These are phyloP conservation scores for Sporothrix brasiliensis DNA, from an alignment of 2,329 filamentous ascomycete species.

Conservation along the genomic window DNA sequence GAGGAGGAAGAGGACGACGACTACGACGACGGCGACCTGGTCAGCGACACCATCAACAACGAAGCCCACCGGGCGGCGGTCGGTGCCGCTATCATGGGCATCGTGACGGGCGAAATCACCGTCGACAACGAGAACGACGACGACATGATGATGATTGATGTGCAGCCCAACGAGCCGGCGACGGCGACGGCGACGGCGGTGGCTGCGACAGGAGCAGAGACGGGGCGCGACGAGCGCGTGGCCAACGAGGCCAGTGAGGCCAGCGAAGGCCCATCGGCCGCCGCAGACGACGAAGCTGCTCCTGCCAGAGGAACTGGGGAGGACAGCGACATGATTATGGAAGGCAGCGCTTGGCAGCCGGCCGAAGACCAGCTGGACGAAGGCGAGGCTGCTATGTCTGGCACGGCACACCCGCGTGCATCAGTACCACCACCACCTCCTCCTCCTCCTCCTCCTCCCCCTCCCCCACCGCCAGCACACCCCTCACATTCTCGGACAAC, in stretches of 20 bases:
- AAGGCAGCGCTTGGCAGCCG: slow-evolving; percentile 53
- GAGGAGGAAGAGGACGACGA: slow-evolving; percentile 39
- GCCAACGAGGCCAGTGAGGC: not conserved
- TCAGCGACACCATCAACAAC: slow-evolving; percentile 37
- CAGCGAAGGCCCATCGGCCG: not conserved
- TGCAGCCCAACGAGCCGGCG: slow-evolving; percentile 52
- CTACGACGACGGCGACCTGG: slow-evolving; percentile 39
- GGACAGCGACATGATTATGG: slow-evolving; percentile 62
- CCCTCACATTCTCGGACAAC: slow-evolving; percentile 1
- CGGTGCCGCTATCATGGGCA: not conserved
- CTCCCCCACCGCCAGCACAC: not conserved
- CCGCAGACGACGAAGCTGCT: not conserved
- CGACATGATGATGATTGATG: slow-evolving; percentile 63
- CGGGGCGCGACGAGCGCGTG: not conserved
- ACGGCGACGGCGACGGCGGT: not conserved
- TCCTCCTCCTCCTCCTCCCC: slow-evolving; percentile 47
- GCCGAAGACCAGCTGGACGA: slow-evolving; percentile 66
- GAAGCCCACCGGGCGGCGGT: slow-evolving; percentile 41
- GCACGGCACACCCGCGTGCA: slow-evolving; percentile 52
- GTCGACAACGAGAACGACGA: slow-evolving; percentile 45
- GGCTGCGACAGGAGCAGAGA: slow-evolving; percentile 46
- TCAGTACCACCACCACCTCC: slow-evolving; percentile 67
- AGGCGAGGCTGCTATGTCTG: slow-evolving; percentile 76
- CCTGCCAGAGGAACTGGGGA: not conserved
- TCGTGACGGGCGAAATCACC: not conserved